Evolutionary conservation across 768 basidiomycete genomes (phyloP), one percentile per base, ranked within the genome.

Genomic region (Antrodiella citrinella): DNA sequence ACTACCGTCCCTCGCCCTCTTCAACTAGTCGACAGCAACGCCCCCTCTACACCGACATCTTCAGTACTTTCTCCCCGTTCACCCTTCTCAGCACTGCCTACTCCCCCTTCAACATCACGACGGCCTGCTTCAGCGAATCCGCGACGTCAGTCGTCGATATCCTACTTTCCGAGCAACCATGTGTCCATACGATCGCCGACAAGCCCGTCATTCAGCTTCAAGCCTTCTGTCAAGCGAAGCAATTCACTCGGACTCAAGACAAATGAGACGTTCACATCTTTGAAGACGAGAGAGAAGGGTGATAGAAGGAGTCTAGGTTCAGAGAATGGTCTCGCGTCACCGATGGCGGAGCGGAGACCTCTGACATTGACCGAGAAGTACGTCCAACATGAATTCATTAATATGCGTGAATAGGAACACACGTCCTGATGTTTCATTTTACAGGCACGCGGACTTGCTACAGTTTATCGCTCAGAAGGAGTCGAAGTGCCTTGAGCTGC

Each of bases 381-480:
- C 52, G 80, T 73, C 3, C 3, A 13, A 30, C n/a, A n/a, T n/a
- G n/a, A n/a, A n/a, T n/a, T n/a, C n/a, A n/a, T n/a, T n/a, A n/a
- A 22, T 15, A 4, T 21, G 15, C n/a, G 38, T 39, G n/a, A 39
- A 39, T 39, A n/a, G 11, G 38, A 39, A 11, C 38, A 39, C n/a
- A n/a, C 20, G n/a, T n/a, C n/a, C n/a, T n/a, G n/a, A n/a, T n/a
- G n/a, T n/a, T n/a, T n/a, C n/a, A 15, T 21, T 24, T 35, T 24
- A 21, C 54, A 91, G 90, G 59, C 86, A 92, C 58, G 80, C 83
- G 4, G 88, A 91, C 49, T 68, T 92, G 2, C 69, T 91, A n/a
- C 84, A 77, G 24, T 84, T 84, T 52, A 92, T 92, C 46, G 89
- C 90, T 0, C 87, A 90, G 66, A 91, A 91, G 55, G 90, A 91